These are phyloP conservation scores for Paraurostyla sp. DNA, from an alignment of 73 alveolate genomes.

Conservation along the genomic window DNA sequence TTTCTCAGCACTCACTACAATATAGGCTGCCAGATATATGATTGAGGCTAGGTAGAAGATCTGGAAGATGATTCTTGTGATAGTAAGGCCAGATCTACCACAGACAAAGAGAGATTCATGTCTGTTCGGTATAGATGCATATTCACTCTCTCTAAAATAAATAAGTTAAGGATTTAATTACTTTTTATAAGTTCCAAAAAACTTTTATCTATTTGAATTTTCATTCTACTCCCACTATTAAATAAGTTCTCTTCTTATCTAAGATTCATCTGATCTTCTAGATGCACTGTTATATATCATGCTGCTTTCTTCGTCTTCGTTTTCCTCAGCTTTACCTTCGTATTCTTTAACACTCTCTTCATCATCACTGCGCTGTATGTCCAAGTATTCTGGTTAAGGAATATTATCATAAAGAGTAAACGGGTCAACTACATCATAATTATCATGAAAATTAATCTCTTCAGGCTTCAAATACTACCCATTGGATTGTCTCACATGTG, in stretches of 20 bases:
- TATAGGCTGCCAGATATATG: slow-evolving; percentile 36
- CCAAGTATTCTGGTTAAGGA: slow-evolving; percentile 62
- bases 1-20: slow-evolving; percentile 32
- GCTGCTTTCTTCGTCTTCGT: slow-evolving; percentile 34
- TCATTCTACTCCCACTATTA: slow-evolving; percentile 21
- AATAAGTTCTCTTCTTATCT: background rate
- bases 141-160: slow-evolving; percentile 28
- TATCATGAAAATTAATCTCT: slow-evolving; percentile 57
- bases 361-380: slow-evolving; percentile 13
- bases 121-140: slow-evolving; percentile 42
- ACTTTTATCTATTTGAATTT: background rate
- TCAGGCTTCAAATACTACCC: slow-evolving; percentile 34
- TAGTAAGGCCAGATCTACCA: slow-evolving; percentile 51
- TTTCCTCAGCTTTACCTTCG: background rate
- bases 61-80: slow-evolving; percentile 12
- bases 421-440: slow-evolving; percentile 57
- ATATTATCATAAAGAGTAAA: slow-evolving; percentile 43
- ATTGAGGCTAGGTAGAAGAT: slow-evolving; percentile 31
- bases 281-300: slow-evolving; percentile 31
- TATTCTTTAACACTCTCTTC: slow-evolving; percentile 20
- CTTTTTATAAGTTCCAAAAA: background rate
- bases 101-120: slow-evolving; percentile 60
- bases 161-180: slow-evolving; percentile 6
- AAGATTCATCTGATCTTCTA: slow-evolving; percentile 49
- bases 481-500: slow-evolving; percentile 20